These are phyloP conservation scores for Aquilaria malaccensis DNA, from an alignment of 345 rosid species.

Conservation along the genomic window DNA sequence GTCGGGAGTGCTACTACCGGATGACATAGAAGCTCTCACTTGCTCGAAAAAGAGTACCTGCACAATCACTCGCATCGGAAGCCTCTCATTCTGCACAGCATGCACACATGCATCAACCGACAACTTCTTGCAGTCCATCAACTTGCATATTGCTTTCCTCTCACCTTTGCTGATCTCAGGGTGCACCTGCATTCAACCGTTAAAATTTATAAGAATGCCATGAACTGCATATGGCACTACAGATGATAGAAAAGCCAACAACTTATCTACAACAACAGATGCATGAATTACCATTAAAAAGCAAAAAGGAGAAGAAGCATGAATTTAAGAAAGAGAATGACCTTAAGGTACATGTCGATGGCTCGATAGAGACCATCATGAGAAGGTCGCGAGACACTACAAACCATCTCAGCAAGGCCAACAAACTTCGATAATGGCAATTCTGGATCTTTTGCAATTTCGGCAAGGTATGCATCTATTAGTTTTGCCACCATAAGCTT, in stretches of 20 bases:
- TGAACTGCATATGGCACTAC: too few species aligned
- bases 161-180: slow-evolving; percentile 66
- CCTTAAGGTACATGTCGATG: slow-evolving; percentile 77
- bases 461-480: slow-evolving; percentile 70
- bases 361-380: slow-evolving; percentile 86
- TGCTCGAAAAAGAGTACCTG: slow-evolving; percentile 86
- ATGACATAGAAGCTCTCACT: slow-evolving; percentile 58
- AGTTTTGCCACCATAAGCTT: slow-evolving; percentile 81
- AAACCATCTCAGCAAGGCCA: slow-evolving; percentile 61
- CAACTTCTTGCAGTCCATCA: slow-evolving; percentile 88
- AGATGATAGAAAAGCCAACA: not conserved
- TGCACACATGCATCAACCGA: slow-evolving; percentile 82
- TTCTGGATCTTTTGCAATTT: slow-evolving; percentile 66
- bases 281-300: too few species aligned
- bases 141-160: slow-evolving; percentile 72
- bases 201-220: too few species aligned
- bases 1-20: slow-evolving; percentile 85
- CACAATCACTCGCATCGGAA: slow-evolving; percentile 70
- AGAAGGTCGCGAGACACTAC: slow-evolving; percentile 56
- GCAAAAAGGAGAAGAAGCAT: not conserved
- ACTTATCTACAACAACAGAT: not conserved
- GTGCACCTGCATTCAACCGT: slow-evolving; percentile 48
- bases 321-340: slow-evolving; percentile 14
- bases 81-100: slow-evolving; percentile 80
- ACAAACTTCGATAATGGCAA: slow-evolving; percentile 48